Evolutionary conservation across 2,329 filamentous ascomycete genomes (phyloP), one percentile per base, ranked within the genome.

Genomic region (Fusarium oxysporum): DNA sequence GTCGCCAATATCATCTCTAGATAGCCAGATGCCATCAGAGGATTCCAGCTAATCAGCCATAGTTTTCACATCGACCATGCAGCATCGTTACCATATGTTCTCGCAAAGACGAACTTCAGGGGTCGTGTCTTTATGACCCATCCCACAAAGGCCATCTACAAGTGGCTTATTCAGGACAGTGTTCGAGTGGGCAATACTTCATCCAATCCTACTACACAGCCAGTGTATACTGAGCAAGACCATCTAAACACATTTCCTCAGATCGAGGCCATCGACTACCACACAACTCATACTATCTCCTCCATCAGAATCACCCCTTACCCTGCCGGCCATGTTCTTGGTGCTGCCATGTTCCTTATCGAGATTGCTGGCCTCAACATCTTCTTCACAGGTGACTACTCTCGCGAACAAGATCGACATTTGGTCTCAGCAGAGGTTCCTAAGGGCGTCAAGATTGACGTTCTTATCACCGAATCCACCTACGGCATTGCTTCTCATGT

Each of bases 61-160:
- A 98, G 96, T 92, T 99, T 99, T 81, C 96, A 99, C 82, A 89
- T 98, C 81, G 96, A 99, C 80, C 96, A 99, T 85, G 96, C 96
- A n/a, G 96, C 96, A 21, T 97, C 96, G n/a, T 86, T 99, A 51
- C 96, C 96, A 48, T 99, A 98, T 81, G 96, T 99, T 67, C 89
- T 99, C 73, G 93, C 96, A 73, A 99, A 99, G 85, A 98, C 96
- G 41, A 98, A 98, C 82, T 99, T 99, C 86, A 92, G 93, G 74
- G 96, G 96, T 54, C 91, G 95, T 28, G 96, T 98, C 69, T 98
- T 98, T 85, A 99, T 98, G 96, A 99, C 96, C 57, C 96, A 99
- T 85, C 95, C 96, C 4, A 99, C 96, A 51, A 98, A 99, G 83
- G 96, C 96, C 77, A 99, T 99, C 81, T 99, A 99, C 89, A 98